Base-by-base conservation (phyloP, 78 protist species). In the Polysphondylium violaceum region DNA sequence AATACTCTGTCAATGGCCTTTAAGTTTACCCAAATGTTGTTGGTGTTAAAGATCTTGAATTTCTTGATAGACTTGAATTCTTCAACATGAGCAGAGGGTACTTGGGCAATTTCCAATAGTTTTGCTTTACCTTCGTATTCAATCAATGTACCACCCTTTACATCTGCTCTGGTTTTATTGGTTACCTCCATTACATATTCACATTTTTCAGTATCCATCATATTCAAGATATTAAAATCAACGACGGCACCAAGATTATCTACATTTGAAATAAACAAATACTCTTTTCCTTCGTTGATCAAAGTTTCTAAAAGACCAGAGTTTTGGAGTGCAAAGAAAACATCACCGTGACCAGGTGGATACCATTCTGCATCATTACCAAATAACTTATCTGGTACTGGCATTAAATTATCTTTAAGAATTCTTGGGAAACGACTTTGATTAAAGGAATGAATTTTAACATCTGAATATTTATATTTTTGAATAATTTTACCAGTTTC, bases 191-290 rank as follows among this genome's bases (percentile, higher is more conserved):
- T 97, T 21, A 69, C 63, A 58, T 83, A 83, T 63, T 94, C 59
- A 77, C 94, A 90, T 75, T 87, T 79, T 35, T 23, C 5, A 5
- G 60, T 16, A 31, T 72, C 75, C 93, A 90, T 78, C 50, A 35
- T 61, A 23, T 88, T 33, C 29, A 93, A 47, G 60, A 93, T 93
- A 29, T 68, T 35, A 17, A 67, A 59, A 73, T 98, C 98, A n/a
- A 98, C 96, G 21, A 97, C 96, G 29, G 99, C 99, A 51, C 99
- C 99, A 51, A 99, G 96, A 89, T 99, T 99, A 96, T 99, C 99
- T 38, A 92, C 79, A 94, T 99, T 99, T 68, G 98, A 94, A 69
- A 99, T 74, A 91, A 99, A 99, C 67, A 97, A 50, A 76, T 87
- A 86, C 76, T 97, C 95, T 56, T 77, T 79, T 36, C 99, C 99